Base-by-base conservation (phyloP, 192 early-diverging fungal genomes). In the Allomyces javanicus region DNA sequence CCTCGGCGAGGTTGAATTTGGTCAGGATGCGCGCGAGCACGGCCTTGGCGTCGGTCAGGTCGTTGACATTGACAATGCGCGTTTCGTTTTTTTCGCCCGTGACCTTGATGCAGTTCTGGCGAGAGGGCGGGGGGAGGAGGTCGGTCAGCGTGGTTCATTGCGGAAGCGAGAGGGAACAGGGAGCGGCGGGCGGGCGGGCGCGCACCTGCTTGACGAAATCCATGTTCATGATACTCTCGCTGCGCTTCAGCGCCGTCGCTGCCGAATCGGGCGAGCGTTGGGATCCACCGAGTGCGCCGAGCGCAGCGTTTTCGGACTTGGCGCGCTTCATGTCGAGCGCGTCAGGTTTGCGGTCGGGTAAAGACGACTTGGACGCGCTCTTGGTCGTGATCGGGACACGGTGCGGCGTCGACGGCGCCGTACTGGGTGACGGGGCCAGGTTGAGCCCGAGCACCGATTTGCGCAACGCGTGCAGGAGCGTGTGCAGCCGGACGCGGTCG, bases 1-100 rank as follows among this genome's bases (percentile, higher is more conserved):
- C 83, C 26, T 78, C 80, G 62, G 77, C 72, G 55, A 96, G 83
- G 44, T 88, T 85, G 74, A 96, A 96, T 64, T 92, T 91, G 67
- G 81, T 79, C 58, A 90, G 73, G 5, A 96, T 83, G 44, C 77
- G 79, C 58, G 79, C 74, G 68, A 91, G 77, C 22, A 96, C 86
- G 24, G 78, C 74, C 25, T 70, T 68, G 1, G 88, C 87, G 27
- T 89, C 87, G 62, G 73, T 83, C 10, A 85, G 74, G 67, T 83
- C 80, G 33, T 83, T 79, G 24, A 94, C 84, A 61, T 89, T 78
- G 33, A 96, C 89, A 25, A 87, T 84, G 61, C 89, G 84, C 9
- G 79, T 79, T 68, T 93, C 85, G 44, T 86, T 83, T 61, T 87
- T 85, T 14, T 88, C 83, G n/a, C 89, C 89, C 62, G 83, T 78